Percentiles rank a stretch among this genome's conserved stretches.
Conservation (phyloP, 2,329 filamentous ascomycete species). For the Ceratocystis harringtonii region DNA sequence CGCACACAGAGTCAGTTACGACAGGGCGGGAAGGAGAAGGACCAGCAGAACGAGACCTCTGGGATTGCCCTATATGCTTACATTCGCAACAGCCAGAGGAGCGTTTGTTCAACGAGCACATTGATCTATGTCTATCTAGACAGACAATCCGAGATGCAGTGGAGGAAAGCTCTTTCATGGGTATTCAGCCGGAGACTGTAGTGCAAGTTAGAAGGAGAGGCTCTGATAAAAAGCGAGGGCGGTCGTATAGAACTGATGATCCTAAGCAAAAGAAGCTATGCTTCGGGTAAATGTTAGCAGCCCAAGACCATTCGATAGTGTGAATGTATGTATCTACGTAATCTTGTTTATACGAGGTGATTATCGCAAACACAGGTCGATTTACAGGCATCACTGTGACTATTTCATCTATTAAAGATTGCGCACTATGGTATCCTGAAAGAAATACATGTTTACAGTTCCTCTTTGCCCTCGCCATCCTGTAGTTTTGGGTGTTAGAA, state of each 20-base stretch:
- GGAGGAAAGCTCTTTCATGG: slow-evolving; percentile 30
- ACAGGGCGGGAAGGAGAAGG: background rate
- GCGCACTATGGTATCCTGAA: slow-evolving; percentile 3
- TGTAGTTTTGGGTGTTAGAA: slow-evolving; percentile 7
- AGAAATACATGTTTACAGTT: slow-evolving; percentile 16
- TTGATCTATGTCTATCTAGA: slow-evolving; percentile 78
- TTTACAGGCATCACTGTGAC: background rate
- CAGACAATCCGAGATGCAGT: slow-evolving; percentile 75
- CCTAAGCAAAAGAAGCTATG: slow-evolving; percentile 38
- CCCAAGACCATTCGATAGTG: no score
- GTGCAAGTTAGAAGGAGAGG: slow-evolving; percentile 14
- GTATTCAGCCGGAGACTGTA: slow-evolving; percentile 21
- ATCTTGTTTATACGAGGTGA: no score
- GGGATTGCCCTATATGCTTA: slow-evolving; percentile 82
- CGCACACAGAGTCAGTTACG: background rate
- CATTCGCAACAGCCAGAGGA: slow-evolving; percentile 63
- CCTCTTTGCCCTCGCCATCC: slow-evolving; percentile 16
- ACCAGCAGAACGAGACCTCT: slow-evolving; percentile 38
- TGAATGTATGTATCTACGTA: no score
- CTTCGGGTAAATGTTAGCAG: slow-evolving; percentile 29
- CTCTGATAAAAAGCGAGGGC: slow-evolving; percentile 19
- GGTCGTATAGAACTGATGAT: slow-evolving; percentile 23
- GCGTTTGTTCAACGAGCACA: slow-evolving; percentile 70
- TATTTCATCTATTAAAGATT: background rate
- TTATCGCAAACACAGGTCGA: no score